Evolutionary conservation across 345 rosid species (phyloP), one percentile per base, ranked within the genome.

Genomic region (Adansonia digitata): DNA sequence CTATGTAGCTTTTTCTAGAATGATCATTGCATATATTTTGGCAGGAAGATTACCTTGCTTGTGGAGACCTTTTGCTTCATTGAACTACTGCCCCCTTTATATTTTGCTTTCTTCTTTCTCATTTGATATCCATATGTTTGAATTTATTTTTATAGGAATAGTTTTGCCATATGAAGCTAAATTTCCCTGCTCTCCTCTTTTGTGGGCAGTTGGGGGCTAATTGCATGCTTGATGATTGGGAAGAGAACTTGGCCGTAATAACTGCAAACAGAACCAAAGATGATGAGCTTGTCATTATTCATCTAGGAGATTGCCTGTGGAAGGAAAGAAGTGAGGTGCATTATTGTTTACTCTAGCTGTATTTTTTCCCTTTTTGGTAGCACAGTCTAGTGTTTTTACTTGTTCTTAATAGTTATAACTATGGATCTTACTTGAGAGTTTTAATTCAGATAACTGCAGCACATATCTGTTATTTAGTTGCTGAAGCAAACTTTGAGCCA

Each of bases 241-340:
- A 93, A 81, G 97, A 95, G 77, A 95, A 95, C 84, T 87, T 95
- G 86, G 98, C 97, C 74, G 89, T 91, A 37, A 93, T 95, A 78
- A 84, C 98, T 81, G 99, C 97, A 73, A 95, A 95, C 81, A 90
- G 99, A 82, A 95, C 98, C 60, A 83, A 91, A 77, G 97, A 87
- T 84, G 98, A 95, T 66, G 99, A 93, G 77, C 95, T 91, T 81
- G 99, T 95, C 75, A 86, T 95, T 69, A 87, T 90, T 63, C 99
- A 95, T 82, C 97, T 95, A 22, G 99, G 99, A 62, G 99, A 95
- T 88, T 87, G 94, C 88, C 72, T 95, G 74, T 95, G 97, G 99
- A 95, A 86, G 89, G 99, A 95, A 68, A 88, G 90, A 82, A 88
- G 97, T 81, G 97, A 93, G 98, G 99, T 95, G 85, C 20, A 59